phyloP scores from a whole-genome alignment of 352 stramenopile species.

The Globisporangium orthogonon region DNA sequence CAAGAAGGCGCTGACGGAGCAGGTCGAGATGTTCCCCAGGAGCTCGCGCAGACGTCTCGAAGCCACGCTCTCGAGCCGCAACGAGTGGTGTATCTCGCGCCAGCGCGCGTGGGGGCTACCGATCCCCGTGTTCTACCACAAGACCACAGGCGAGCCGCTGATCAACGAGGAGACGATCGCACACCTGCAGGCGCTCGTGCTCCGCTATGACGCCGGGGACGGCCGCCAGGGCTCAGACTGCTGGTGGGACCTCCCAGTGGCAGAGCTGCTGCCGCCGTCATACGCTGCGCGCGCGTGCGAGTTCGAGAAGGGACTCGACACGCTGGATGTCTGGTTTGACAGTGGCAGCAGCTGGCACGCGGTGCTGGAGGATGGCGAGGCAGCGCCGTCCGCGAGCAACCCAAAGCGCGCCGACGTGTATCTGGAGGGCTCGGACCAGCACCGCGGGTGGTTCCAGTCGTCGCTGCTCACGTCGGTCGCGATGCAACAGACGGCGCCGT shows the following conservation, averaged over 20 bases:
- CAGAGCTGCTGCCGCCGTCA: slow-evolving; percentile 53
- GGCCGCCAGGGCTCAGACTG: slow-evolving; percentile 91
- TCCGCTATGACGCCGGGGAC: slow-evolving; percentile 26
- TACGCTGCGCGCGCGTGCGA: slow-evolving; percentile 75
- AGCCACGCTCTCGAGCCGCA: slow-evolving; percentile 83
- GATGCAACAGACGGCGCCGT: slow-evolving; percentile 82
- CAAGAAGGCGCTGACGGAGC: slow-evolving; percentile 39
- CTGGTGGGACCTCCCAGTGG: slow-evolving; percentile 91
- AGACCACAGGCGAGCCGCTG: slow-evolving; percentile 82
- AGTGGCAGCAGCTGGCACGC: slow-evolving; percentile 83
- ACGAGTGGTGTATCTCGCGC: slow-evolving; percentile 98
- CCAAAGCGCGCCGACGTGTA: slow-evolving; percentile 93
- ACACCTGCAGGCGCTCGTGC: slow-evolving; percentile 68
- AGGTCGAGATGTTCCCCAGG: slow-evolving; percentile 91
- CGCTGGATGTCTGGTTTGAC: slow-evolving; percentile 99
- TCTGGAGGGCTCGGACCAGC: slow-evolving; percentile 96
- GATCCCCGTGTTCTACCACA: slow-evolving; percentile 98
- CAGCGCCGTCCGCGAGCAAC: slow-evolving; percentile 10
- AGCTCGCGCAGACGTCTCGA: slow-evolving; percentile 77
- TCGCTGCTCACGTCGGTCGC: slow-evolving; percentile 93
- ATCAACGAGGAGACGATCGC: slow-evolving; percentile 90
- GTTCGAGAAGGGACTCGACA: slow-evolving; percentile 95
- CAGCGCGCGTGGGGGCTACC: slow-evolving; percentile 97
- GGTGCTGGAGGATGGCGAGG: slow-evolving; percentile 43
- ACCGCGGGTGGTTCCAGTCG: slow-evolving; percentile 99